phyloP scores from a whole-genome alignment of 345 rosid genomes.

The Euphorbia peplus region DNA sequence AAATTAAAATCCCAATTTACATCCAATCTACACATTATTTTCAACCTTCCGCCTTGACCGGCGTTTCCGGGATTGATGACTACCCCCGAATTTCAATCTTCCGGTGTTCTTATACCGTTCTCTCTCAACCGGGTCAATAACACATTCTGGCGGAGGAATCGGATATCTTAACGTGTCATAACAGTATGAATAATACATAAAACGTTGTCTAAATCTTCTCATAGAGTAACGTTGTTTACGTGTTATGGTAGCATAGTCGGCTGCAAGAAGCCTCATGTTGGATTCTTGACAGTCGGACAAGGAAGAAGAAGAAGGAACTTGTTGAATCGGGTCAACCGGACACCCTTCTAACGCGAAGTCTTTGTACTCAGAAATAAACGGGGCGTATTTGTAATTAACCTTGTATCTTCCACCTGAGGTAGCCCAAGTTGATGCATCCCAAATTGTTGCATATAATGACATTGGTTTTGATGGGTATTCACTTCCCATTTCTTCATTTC shows the following conservation, averaged over 20 bases:
- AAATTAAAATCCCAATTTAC: too few species aligned
- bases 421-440: slow-evolving; percentile 98
- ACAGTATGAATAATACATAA: slow-evolving; percentile 89
- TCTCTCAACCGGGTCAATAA: slow-evolving; percentile 45
- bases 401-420: slow-evolving; percentile 75
- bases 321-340: slow-evolving; percentile 54
- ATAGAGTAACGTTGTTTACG: slow-evolving; percentile 43
- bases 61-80: slow-evolving; percentile 36
- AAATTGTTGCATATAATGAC: slow-evolving; percentile 85
- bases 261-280: slow-evolving; percentile 32
- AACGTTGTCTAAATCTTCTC: slow-evolving; percentile 66
- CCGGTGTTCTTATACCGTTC: slow-evolving; percentile 61
- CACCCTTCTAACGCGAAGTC: slow-evolving; percentile 72
- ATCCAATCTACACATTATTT: slow-evolving; percentile 11
- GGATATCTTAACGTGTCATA: slow-evolving; percentile 65
- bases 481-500: slow-evolving; percentile 59
- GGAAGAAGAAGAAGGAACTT: slow-evolving; percentile 24
- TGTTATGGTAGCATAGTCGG: slow-evolving; percentile 43
- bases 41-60: slow-evolving; percentile 25
- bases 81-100: slow-evolving; percentile 69
- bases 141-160: slow-evolving; percentile 57
- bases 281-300: slow-evolving; percentile 28
- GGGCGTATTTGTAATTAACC: slow-evolving; percentile 70
- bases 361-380: slow-evolving; percentile 67
- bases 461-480: slow-evolving; percentile 91